Evolutionary conservation across 202 grass and related monocot species (phyloP).

Genomic region (Zoysia matrella): DNA sequence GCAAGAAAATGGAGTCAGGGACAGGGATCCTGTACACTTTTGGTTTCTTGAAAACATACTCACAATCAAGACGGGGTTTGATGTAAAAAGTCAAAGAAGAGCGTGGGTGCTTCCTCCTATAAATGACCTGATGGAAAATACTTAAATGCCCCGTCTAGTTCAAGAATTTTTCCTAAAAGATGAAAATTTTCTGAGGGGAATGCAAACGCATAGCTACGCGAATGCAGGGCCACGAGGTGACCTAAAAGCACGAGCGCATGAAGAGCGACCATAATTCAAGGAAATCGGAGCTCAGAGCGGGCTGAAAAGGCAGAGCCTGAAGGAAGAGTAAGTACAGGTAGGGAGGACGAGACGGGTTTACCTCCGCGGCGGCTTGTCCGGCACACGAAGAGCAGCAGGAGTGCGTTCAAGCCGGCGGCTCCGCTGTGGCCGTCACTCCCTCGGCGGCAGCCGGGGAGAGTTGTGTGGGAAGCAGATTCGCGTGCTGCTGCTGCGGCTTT

Average conservation of each 20-base stretch:
- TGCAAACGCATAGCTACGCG: too few relatives aligned
- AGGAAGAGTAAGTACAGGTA: background rate
- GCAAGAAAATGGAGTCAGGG: too few relatives aligned
- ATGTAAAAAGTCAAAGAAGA: background rate
- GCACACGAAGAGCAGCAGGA: background rate
- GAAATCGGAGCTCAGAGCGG: too few relatives aligned
- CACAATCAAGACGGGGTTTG: slow-evolving; percentile 1
- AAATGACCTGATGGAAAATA: background rate
- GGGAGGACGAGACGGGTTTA: background rate
- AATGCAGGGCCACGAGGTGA: background rate
- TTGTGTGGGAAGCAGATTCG: background rate
- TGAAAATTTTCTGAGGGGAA: background rate
- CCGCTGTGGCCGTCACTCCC: too few relatives aligned
- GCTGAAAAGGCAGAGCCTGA: background rate
- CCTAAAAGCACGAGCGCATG: too few relatives aligned
- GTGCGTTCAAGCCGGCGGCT: too few relatives aligned
- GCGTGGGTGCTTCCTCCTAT: too few relatives aligned
- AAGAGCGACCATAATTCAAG: too few relatives aligned
- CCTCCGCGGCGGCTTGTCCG: too few relatives aligned
- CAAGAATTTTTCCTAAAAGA: background rate
- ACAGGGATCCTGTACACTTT: background rate
- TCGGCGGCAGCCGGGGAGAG: too few relatives aligned
- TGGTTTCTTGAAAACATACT: background rate
- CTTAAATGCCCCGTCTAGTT: background rate
- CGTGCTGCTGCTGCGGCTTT: background rate